Conservation (phyloP, 202 grass and related monocot species). For the Eragrostis tef region DNA sequence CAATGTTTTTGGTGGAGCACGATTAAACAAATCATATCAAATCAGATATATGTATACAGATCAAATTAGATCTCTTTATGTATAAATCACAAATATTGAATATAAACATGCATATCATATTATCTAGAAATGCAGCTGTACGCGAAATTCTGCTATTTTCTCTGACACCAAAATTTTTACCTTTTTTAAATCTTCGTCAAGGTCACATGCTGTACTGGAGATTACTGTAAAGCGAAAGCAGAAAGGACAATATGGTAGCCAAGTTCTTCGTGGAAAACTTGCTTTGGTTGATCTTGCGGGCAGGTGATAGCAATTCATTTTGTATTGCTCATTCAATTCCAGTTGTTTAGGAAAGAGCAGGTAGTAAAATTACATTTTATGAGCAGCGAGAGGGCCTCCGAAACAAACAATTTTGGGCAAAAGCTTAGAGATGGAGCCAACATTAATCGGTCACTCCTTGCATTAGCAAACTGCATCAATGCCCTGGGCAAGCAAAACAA, state of each 20-base stretch:
- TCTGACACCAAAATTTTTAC: neutral
- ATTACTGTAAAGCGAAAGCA: slow-evolving; percentile 96
- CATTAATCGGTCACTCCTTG: slow-evolving; percentile 95
- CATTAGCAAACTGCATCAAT: slow-evolving; percentile 98
- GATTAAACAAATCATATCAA: slow-evolving; percentile 1
- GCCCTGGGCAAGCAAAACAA: slow-evolving; percentile 98
- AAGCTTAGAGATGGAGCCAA: slow-evolving; percentile 99
- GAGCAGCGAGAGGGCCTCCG: slow-evolving; percentile 91
- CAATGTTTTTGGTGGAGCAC: neutral
- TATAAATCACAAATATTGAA: neutral
- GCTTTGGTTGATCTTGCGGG: slow-evolving; percentile 99
- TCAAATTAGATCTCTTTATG: neutral
- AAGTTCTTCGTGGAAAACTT: slow-evolving; percentile 96
- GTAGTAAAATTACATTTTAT: slow-evolving; percentile 38
- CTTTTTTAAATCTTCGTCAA: slow-evolving; percentile 34
- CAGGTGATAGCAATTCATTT: slow-evolving; percentile 59
- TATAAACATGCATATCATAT: neutral
- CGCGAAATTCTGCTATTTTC: neutral
- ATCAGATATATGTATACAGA: neutral
- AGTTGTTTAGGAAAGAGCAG: slow-evolving; percentile 21
- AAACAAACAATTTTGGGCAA: slow-evolving; percentile 90
- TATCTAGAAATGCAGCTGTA: neutral
- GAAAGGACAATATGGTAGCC: slow-evolving; percentile 82
- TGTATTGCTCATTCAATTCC: slow-evolving; percentile 40
- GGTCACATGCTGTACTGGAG: slow-evolving; percentile 96